Percentiles rank a stretch among this genome's conserved stretches.
Evolutionary conservation across 2,329 filamentous ascomycete species (phyloP).

Genomic region (Lachnellula cervina): DNA sequence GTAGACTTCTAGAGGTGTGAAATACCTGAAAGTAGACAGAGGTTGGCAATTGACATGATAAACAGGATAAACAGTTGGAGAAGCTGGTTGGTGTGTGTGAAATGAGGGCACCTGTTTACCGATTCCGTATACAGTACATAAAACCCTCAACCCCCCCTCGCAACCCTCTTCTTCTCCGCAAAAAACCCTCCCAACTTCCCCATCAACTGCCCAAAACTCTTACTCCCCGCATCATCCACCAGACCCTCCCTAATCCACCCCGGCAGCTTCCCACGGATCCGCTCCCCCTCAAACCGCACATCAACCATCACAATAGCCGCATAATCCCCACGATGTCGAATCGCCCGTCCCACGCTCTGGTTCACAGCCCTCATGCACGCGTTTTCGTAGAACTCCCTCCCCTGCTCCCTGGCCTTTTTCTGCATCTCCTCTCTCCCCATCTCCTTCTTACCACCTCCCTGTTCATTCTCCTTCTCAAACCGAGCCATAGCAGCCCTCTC

Average conservation of each 20-base stretch:
- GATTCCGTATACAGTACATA: too few species aligned
- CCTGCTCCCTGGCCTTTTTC: constrained; percentile 46
- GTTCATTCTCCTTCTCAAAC: constrained; percentile 22
- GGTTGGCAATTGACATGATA: too few species aligned
- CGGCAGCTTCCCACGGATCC: constrained; percentile 76
- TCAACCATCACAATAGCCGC: constrained; percentile 86
- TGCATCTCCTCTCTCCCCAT: constrained; percentile 35
- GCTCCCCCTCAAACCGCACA: constrained; percentile 65
- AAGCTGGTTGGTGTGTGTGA: too few species aligned
- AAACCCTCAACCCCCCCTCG: background rate
- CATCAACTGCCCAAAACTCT: constrained; percentile 55
- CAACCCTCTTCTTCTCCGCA: constrained; percentile 40
- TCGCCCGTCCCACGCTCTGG: constrained; percentile 89
- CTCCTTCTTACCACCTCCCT: background rate
- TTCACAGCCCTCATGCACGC: constrained; percentile 96
- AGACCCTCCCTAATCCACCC: constrained; percentile 80
- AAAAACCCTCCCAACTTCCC: constrained; percentile 54
- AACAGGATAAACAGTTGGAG: too few species aligned
- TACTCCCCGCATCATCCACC: constrained; percentile 43
- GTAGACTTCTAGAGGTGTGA: background rate
- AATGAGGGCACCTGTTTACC: too few species aligned
- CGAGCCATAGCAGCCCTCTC: constrained; percentile 52
- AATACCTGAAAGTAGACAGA: too few species aligned
- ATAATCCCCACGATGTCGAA: constrained; percentile 83
- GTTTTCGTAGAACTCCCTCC: constrained; percentile 85